Evolutionary conservation across 2,329 filamentous ascomycete species (phyloP), one percentile per base, ranked within the genome.

Genomic region (Epichloe uncinata): DNA sequence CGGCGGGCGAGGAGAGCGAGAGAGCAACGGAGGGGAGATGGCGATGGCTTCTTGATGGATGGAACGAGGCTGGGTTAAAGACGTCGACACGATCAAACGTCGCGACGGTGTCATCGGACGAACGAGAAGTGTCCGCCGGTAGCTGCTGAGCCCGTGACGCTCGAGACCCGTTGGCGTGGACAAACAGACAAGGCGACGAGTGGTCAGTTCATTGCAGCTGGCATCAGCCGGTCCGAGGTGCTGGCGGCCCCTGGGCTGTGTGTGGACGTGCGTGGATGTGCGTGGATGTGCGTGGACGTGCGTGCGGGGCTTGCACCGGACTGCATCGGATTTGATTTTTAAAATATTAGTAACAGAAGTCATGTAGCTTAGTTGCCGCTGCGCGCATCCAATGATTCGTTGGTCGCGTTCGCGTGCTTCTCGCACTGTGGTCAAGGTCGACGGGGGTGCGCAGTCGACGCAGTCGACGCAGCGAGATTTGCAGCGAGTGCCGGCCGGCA

Each of bases 111-210:
- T 22, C 46, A 42, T 48, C 46, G 46, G 46, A 22, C 30, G 30
- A 42, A 48, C 37, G 46, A 42, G n/a, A 48, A 48, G 38, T 48
- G 37, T 48, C 46, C 46, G 46, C 38, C 30, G 35, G 20, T 26
- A 22, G 22, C n/a, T 34, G 30, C 38, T 37, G n/a, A 36, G 30
- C 4, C 30, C 1, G 30, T 2, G 30, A 30, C 30, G 7, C 30
- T 30, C 30, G 30, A 30, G 30, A 30, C 30, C 3, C 3, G 30
- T 9, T 9, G 9, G 30, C 30, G 9, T 30, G 30, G 43, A 22
- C 43, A 11, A 36, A 30, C 8, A 30, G 26, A 26, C 26, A 26
- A 26, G 7, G 26, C 26, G 26, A 26, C 26, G 26, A 30, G 26
- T 9, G 9, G 26, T 8, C 26, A 30, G 26, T 9, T 11, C 3